phyloP scores from a whole-genome alignment of 2,329 filamentous ascomycete species.

The Exophiala xenobiotica region DNA sequence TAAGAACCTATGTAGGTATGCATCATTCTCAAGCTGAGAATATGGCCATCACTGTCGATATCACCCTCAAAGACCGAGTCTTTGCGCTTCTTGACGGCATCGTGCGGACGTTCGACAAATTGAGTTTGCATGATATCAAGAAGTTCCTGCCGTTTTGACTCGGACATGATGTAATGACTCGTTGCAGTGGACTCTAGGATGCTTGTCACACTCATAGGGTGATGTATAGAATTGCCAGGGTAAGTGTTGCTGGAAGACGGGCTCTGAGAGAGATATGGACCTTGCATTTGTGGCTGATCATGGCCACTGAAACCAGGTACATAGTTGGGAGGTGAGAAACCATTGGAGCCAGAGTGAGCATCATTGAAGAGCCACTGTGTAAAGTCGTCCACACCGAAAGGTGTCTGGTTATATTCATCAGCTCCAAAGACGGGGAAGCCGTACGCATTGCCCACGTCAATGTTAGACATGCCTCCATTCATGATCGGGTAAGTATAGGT shows the following conservation, averaged over 20 bases:
- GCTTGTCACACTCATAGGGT: constrained; percentile 87
- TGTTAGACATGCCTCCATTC: constrained; percentile 29
- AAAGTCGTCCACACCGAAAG: constrained; percentile 86
- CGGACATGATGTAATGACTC: constrained; percentile 77
- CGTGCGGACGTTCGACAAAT: constrained; percentile 77
- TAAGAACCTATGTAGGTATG: constrained; percentile 90
- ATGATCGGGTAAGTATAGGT: constrained; percentile 25
- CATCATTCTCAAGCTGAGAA: constrained; percentile 89
- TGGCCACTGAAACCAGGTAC: constrained; percentile 43
- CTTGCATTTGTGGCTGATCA: constrained; percentile 46
- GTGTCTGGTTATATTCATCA: constrained; percentile 80
- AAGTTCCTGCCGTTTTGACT: constrained; percentile 81
- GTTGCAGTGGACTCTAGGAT: constrained; percentile 71
- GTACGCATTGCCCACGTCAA: constrained; percentile 41
- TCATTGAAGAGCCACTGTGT: constrained; percentile 81
- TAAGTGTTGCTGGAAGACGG: constrained; percentile 34
- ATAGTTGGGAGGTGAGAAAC: constrained; percentile 44
- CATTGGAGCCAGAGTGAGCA: constrained; percentile 53
- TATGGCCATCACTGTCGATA: constrained; percentile 60
- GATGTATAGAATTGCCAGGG: constrained; percentile 47
- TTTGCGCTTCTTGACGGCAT: constrained; percentile 71
- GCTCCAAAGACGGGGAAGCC: constrained; percentile 83
- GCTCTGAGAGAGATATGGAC: constrained; percentile 53
- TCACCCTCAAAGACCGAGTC: constrained; percentile 77
- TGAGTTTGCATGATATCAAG: constrained; percentile 76